A percentile compares a stretch with the other conserved stretches of the same genome.
Evolutionary conservation across 352 stramenopile genomes (phyloP).

Genomic region (Globisporangium alternatum): DNA sequence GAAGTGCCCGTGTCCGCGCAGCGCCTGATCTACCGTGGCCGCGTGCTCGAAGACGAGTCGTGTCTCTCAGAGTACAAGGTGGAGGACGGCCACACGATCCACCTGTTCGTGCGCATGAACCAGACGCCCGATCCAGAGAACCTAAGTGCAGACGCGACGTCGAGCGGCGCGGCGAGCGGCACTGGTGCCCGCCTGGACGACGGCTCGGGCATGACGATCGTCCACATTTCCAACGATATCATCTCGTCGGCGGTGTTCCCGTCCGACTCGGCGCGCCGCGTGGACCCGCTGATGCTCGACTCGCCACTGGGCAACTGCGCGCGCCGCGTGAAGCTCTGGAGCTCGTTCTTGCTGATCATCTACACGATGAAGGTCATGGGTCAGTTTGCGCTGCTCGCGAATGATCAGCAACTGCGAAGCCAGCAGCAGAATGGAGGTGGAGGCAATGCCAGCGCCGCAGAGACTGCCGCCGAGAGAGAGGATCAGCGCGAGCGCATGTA

Average conservation of each 20-base stretch:
- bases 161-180: slow-evolving; percentile 18
- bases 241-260: slow-evolving; percentile 84
- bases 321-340: slow-evolving; percentile 85
- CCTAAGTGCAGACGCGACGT: slow-evolving; percentile 36
- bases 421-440: slow-evolving; percentile 22
- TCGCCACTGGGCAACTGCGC: slow-evolving; percentile 78
- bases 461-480: slow-evolving; percentile 27
- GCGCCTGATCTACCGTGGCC: slow-evolving; percentile 90
- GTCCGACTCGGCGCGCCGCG: slow-evolving; percentile 71
- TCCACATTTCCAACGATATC: slow-evolving; percentile 79
- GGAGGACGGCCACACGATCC: slow-evolving; percentile 89
- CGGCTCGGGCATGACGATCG: slow-evolving; percentile 41
- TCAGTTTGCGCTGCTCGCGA: slow-evolving; percentile 78
- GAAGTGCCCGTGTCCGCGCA: slow-evolving; percentile 72
- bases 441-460: slow-evolving; percentile 24
- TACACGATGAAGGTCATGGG: slow-evolving; percentile 91
- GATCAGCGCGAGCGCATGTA: slow-evolving; percentile 57
- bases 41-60: slow-evolving; percentile 82
- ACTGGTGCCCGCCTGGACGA: slow-evolving; percentile 39
- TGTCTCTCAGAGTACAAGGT: slow-evolving; percentile 83
- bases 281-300: slow-evolving; percentile 87
- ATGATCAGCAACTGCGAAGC: slow-evolving; percentile 67
- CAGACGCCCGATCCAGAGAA: slow-evolving; percentile 60
- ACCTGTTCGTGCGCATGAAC: slow-evolving; percentile 84
- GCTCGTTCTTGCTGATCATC: slow-evolving; percentile 85